Evolutionary conservation across 768 basidiomycete genomes (phyloP), one percentile per base, ranked within the genome.

Genomic region (Podaxis sp.): DNA sequence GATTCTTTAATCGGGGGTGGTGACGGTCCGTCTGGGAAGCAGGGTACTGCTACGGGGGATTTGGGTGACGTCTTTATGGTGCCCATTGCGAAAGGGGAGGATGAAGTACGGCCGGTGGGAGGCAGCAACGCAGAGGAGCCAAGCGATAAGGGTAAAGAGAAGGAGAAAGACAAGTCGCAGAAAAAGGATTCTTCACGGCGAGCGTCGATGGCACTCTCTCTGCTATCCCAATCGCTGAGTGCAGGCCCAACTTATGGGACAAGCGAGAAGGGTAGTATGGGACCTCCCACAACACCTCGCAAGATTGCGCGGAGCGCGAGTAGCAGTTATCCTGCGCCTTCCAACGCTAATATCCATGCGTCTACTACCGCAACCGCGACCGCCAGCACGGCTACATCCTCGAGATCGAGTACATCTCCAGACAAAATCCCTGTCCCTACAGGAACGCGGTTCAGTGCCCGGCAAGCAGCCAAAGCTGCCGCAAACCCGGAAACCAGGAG

Each of bases 161-260:
- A 80, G 65, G 77, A 74, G 17, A 79, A 76, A 70, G 69, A 44
- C 67, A 54, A 73, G 30, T 37, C 65, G 26, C 74, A 75, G 73
- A 70, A 69, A 52, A 70, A 67, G 20, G 72, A 81, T 65, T 79
- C 80, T 3, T 84, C 83, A 30, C 75, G 84, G 49, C 75, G 86
- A 44, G 84, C 85, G 4, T 87, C 87, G 28, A 71, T 84, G 69
- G 85, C 86, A 0, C 54, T 84, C 83, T 24, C 83, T 86, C 60
- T 80, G 84, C 3, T 80, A 90, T 84, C 88, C 2, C 83, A 86
- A 68, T 90, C 89, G 4, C 69, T 90, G 37, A 82, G 77, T n/a
- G 74, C 77, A 3, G 67, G 85, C 33, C 83, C 84, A 17, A 46
- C 67, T 77, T 48, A 78, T 80, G 2, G 37, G 51, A 71, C 76